Evolutionary conservation across 2,329 filamentous ascomycete genomes (phyloP).

Genomic region (Elsinoe australis): DNA sequence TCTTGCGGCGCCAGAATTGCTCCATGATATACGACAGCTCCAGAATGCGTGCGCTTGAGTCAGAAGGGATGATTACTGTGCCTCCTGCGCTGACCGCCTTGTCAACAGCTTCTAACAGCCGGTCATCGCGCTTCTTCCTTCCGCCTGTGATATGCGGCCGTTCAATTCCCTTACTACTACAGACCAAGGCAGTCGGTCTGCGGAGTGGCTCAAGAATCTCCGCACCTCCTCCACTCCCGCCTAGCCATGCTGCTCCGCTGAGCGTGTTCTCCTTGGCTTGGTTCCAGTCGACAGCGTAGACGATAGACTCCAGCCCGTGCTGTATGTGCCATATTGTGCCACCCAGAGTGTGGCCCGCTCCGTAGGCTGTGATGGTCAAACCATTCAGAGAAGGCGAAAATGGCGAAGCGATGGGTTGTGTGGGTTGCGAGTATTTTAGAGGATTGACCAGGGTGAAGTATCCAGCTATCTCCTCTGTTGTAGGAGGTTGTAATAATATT

Average conservation of each 20-base stretch:
- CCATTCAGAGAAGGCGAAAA: constrained; percentile 85
- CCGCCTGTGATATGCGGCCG: constrained; percentile 51
- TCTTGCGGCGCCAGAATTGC: constrained; percentile 68
- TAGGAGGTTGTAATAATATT: constrained; percentile 62
- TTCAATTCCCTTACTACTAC: constrained; percentile 75
- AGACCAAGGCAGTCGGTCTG: constrained; percentile 88
- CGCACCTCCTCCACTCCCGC: constrained; percentile 70
- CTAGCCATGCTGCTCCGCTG: constrained; percentile 87
- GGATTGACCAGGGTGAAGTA: constrained; percentile 89
- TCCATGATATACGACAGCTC: constrained; percentile 90
- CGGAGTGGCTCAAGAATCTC: constrained; percentile 90
- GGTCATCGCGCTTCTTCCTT: constrained; percentile 74
- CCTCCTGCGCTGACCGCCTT: constrained; percentile 75
- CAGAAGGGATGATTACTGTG: constrained; percentile 85
- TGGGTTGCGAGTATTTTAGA: constrained; percentile 93
- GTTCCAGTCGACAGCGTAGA: constrained; percentile 98
- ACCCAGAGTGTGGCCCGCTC: constrained; percentile 88
- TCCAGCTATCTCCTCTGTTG: constrained; percentile 76
- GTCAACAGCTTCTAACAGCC: constrained; percentile 70
- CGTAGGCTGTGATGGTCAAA: constrained; percentile 91
- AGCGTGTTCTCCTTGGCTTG: constrained; percentile 94
- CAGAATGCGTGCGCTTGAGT: constrained; percentile 88
- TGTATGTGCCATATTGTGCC: constrained; percentile 99
- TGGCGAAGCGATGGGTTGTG: constrained; percentile 77
- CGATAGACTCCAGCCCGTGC: constrained; percentile 90